Evolutionary conservation across 768 basidiomycete species (phyloP), one percentile per base, ranked within the genome.

Genomic region (Podaxis sp.): DNA sequence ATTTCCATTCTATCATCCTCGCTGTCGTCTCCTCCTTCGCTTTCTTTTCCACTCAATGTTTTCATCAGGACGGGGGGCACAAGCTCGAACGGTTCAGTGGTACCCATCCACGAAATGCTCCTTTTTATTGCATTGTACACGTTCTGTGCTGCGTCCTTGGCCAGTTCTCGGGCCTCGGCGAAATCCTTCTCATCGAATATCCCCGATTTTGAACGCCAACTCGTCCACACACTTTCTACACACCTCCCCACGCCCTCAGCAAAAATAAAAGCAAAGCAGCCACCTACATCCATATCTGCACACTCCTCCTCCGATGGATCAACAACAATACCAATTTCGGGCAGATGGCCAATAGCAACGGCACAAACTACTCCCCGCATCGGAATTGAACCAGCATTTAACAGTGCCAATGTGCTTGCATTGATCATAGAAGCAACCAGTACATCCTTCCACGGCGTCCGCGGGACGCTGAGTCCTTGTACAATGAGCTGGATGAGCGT

Each of bases 311-410:
- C 81, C 8, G 70, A 75, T 1, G 87, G 85, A 68, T 88, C 86
- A 2, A 86, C 73, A 13, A 88, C 68, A 2, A 87, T 70, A 1
- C 65, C 63, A 0, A 76, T 68, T 3, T 65, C 70, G 5, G 66
- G 60, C 17, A 67, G 69, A 13, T 76, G 76, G 0, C 84, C 85
- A 1, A 89, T 77, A 0, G 88, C 76, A 2, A 88, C 82, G 3
- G 91, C 91, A 57, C 86, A 87, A 0, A 90, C 80, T n/a, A 89
- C 83, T 0, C 90, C 90, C 2, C 81, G 77, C 89, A 93, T 87
- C 0, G 90, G 86, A 0, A 94, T 74, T 1, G 89, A 90, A 0
- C 85, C 83, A 0, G 90, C 82, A 50, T 85, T 88, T 33, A 94
- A 70, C 7, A 93, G 75, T 0, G 92, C 87, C 0, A 91, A 74